Evolutionary conservation across 169 alveolate genomes (phyloP), one percentile per base, ranked within the genome.

Genomic region (Babesia sp.): DNA sequence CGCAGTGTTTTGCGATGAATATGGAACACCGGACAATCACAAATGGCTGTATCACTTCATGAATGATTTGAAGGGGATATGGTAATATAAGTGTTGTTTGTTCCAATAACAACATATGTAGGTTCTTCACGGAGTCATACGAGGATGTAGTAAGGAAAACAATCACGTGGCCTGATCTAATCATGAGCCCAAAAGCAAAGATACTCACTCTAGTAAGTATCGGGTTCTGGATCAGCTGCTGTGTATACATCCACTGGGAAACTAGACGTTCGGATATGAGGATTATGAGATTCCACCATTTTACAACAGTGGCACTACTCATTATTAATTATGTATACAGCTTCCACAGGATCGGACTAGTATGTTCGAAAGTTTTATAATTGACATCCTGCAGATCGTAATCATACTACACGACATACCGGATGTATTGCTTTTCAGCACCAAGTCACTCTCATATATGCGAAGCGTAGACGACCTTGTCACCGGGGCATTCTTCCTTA

Each of bases 361-460:
- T 80, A 42, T 14, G 81, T 22, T 6, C n/a, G 42, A 7, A 28
- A 0, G 37, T 8, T 41, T 20, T 12, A 31, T 16, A 11, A 31
- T 28, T 29, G 6, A 26, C 33, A 29, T 6, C 44, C 5, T 61
- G 26, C 58, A 80, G 88, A 18, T 80, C 7, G 71, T 80, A 34
- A 80, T 80, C 28, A 58, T 89, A 55, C 61, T 89, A 36, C 93
- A 89, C 73, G 93, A 89, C 63, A 71, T 89, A n/a, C 91, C 90
- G 36, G 93, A 89, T 61, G 86, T 89, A 39, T 56, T 63, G 45
- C 81, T 89, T 7, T 89, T 71, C 53, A 24, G 58, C 39, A 77
- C 91, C 48, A 89, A 89, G 71, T 24, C 75, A 4, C 42, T 69
- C 28, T 63, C 71, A 31, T 89, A 89, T 60, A 54, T 78, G 24